Base-by-base conservation (phyloP, 1,284 basidiomycete genomes). In the Ceratobasidium sp. region DNA sequence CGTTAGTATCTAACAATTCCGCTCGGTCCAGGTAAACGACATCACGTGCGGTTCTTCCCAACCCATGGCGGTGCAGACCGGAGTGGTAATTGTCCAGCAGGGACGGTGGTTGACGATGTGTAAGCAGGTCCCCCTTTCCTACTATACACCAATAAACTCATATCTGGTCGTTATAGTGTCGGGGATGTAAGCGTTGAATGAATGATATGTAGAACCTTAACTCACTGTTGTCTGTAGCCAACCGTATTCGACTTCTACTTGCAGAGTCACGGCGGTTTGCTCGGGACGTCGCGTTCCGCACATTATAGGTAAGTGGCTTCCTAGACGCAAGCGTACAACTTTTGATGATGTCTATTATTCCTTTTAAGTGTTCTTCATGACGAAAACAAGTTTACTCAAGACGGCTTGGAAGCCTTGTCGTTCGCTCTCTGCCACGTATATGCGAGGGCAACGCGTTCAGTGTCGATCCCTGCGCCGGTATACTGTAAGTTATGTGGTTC, bases 361-460 rank as follows among this genome's bases (percentile, higher is more conserved):
- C 90, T 5, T 89, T 90, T 93, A 79, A 89, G 86, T 48, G 87
- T 90, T 5, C 82, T 91, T 0, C 80, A 87, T 47, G 89, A 91
- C 77, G 90, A 90, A 76, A 89, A 88, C 77, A 83, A 83, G 9
- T 88, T 89, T 81, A 83, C 82, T 83, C 87, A 79, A 74, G 75
- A 77, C 31, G 91, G 90, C 27, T 85, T 93, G 11, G 92, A 93
- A 77, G 86, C 88, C 1, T 81, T 95, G 1, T 90, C 92, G 0
- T 94, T 92, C 77, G 89, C 91, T 0, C 82, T 95, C 0, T 94
- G 92, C 79, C 93, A 94, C 77, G 90, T 94, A 11, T 95, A 94
- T 79, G 92, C 92, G 0, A 87, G 93, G 1, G 90, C 91, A 15
- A 95, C 93, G 0, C 89, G 94, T 50, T 93, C 92, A 0, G 93